A percentile compares a stretch with the other conserved stretches of the same genome.
Evolutionary conservation across 108 stramenopile genomes (phyloP).

Genomic region (Cyclotella cryptica): DNA sequence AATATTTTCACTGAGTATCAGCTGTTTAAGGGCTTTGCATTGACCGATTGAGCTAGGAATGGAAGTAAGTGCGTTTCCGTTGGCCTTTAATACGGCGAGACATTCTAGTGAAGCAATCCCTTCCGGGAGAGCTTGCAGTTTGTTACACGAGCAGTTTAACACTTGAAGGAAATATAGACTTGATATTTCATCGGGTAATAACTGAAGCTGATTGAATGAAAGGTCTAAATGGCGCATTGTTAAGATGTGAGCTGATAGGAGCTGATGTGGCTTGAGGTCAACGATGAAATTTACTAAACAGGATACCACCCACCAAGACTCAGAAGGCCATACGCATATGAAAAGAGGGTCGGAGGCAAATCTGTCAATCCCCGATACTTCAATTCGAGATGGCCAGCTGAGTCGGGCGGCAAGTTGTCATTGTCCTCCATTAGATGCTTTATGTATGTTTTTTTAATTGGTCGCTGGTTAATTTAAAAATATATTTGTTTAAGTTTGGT

Average conservation of each 20-base stretch:
- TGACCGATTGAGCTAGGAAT: slow-evolving; percentile 27
- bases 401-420: slow-evolving; percentile 27
- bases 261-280: no score
- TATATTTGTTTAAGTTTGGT: no score
- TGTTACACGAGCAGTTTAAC: slow-evolving; percentile 36
- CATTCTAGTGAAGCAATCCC: slow-evolving; percentile 23
- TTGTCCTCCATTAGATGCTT: slow-evolving; percentile 31
- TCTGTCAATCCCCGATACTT: slow-evolving; percentile 36
- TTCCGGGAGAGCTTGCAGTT: slow-evolving; percentile 27
- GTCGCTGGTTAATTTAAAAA: slow-evolving; percentile 18
- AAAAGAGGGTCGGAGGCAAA: slow-evolving; percentile 22
- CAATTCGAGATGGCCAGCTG: slow-evolving; percentile 37
- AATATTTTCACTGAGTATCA: slow-evolving; percentile 34
- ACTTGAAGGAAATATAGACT: slow-evolving; percentile 27
- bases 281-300: no score
- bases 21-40: slow-evolving; percentile 25
- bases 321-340: slow-evolving; percentile 19
- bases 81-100: slow-evolving; percentile 35
- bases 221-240: slow-evolving; percentile 13
- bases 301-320: slow-evolving; percentile 3
- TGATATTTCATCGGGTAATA: slow-evolving; percentile 30
- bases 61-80: slow-evolving; percentile 32
- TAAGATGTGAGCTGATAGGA: background rate
- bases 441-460: background rate
- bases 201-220: slow-evolving; percentile 43